These are phyloP conservation scores for Gossypium schwendimanii DNA, from an alignment of 441 rosid genomes.

Conservation along the genomic window DNA sequence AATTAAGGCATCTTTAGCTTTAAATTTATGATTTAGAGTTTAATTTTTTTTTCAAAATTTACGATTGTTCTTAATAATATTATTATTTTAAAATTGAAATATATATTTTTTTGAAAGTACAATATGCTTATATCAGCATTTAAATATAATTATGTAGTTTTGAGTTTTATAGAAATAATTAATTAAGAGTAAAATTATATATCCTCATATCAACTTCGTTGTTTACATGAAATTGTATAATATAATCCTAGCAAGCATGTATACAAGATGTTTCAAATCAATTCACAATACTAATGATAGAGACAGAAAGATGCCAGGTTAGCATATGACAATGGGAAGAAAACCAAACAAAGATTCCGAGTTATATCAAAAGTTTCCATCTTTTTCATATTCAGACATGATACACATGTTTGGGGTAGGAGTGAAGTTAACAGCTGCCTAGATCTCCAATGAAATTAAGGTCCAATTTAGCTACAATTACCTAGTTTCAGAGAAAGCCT, in stretches of 20 bases:
- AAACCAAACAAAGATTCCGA: constrained; percentile 27
- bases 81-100: not conserved
- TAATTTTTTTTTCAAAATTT: not conserved
- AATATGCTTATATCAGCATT: too few relatives aligned
- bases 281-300: not conserved
- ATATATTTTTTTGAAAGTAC: too few relatives aligned
- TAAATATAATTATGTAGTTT: too few relatives aligned
- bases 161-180: too few relatives aligned
- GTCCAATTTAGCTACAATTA: not conserved
- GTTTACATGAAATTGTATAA: not conserved
- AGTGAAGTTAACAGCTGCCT: not conserved
- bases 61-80: not conserved
- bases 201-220: not conserved
- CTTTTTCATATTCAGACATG: not conserved
- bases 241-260: not conserved
- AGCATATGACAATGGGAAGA: not conserved
- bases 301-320: constrained; percentile 4
- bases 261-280: constrained; percentile 12
- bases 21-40: too few relatives aligned
- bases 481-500: not conserved
- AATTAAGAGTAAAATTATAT: not conserved
- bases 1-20: too few relatives aligned
- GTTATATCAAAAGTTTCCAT: not conserved
- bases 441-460: not conserved
- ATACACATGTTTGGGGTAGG: not conserved